These are phyloP conservation scores for Dendrocalamus latiflorus DNA, from an alignment of 202 grass and related monocot species.

Conservation along the genomic window DNA sequence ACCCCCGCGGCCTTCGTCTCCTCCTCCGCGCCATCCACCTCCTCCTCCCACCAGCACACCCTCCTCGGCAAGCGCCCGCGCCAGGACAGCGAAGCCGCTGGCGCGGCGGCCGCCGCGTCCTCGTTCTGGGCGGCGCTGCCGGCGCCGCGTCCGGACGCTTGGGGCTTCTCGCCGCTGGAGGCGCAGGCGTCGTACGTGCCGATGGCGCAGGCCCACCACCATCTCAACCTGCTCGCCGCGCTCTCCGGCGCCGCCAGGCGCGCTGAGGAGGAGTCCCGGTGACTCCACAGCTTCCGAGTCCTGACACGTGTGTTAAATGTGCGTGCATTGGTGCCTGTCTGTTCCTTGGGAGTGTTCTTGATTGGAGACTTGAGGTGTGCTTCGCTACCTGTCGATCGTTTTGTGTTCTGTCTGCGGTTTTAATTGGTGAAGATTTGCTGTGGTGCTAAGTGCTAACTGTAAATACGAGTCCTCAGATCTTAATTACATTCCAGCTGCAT, in stretches of 20 bases:
- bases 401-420: not conserved
- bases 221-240: conserved; percentile 56
- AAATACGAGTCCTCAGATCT: conserved; percentile 29
- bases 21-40: conserved; percentile 65
- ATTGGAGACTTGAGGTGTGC: not conserved
- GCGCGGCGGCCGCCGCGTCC: not conserved
- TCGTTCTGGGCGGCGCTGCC: conserved; percentile 40
- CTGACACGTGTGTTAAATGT: conserved; percentile 3
- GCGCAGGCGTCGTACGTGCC: conserved; percentile 50
- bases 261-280: conserved; percentile 49
- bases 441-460: conserved; percentile 3
- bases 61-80: conserved; percentile 50
- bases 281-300: not conserved
- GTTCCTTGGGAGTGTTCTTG: not conserved
- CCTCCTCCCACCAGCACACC: conserved; percentile 20
- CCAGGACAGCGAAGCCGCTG: not conserved
- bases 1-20: conserved; percentile 83
- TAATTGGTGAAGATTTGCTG: conserved; percentile 10
- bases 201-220: conserved; percentile 59
- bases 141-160: conserved; percentile 34
- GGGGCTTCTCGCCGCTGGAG: conserved; percentile 60
- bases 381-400: not conserved
- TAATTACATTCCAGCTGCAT: not conserved
- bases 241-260: conserved; percentile 42
- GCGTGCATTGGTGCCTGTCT: not conserved